Conservation (phyloP, 352 stramenopile genomes). For the Phytopythium mirpurense region DNA sequence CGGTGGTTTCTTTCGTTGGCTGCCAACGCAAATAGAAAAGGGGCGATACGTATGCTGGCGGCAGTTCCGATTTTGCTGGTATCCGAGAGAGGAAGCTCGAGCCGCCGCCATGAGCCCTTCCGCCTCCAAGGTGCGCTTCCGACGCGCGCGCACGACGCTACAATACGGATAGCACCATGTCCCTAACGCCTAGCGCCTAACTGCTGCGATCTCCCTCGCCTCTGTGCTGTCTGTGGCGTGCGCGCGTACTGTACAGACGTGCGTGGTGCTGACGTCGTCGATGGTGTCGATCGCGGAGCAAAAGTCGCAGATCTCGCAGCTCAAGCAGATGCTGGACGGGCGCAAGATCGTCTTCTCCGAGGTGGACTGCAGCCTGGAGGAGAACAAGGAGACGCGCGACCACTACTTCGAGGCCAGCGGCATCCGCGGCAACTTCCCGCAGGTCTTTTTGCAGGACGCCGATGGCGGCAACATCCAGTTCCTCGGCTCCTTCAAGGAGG, state of each 20-base stretch:
- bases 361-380: constrained; percentile 76
- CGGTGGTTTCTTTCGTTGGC: background rate
- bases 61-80: no score
- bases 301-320: constrained; percentile 68
- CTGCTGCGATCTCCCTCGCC: no score
- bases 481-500: constrained; percentile 77
- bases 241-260: constrained; percentile 33
- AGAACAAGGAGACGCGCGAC: constrained; percentile 72
- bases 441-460: constrained; percentile 74
- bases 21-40: constrained; percentile 1
- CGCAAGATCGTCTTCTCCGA: constrained; percentile 70
- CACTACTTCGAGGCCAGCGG: constrained; percentile 72
- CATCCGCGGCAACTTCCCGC: constrained; percentile 81
- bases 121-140: constrained; percentile 5
- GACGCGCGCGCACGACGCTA: no score
- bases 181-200: no score
- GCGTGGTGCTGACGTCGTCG: constrained; percentile 71
- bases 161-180: no score
- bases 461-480: constrained; percentile 43
- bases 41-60: no score
- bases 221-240: no score
- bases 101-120: constrained; percentile 2
- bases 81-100: background rate
- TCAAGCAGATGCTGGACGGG: constrained; percentile 66
- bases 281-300: constrained; percentile 72